Evolutionary conservation across 305 asterid species (phyloP).

Genomic region (Solanum hybrid): DNA sequence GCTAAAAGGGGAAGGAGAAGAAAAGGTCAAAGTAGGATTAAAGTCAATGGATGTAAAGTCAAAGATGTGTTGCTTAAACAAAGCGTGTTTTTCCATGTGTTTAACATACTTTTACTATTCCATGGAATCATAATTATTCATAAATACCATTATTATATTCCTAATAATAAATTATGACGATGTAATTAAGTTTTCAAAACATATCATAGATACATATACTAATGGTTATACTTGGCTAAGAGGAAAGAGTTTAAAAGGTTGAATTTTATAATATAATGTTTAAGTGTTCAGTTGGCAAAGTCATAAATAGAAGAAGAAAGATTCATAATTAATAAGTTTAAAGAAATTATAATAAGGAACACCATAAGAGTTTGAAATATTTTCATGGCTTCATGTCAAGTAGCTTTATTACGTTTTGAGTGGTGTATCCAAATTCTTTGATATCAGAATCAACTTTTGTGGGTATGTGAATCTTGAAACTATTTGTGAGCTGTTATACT

Average conservation of each 20-base stretch:
- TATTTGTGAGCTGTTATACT: too few relatives aligned
- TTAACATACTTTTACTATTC: neutral
- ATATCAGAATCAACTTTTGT: too few relatives aligned
- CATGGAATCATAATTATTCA: neutral
- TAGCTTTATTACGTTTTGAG: neutral
- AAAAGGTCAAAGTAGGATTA: neutral
- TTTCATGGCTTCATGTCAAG: neutral
- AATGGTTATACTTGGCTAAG: neutral
- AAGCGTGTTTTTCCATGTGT: neutral
- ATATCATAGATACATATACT: neutral
- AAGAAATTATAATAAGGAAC: neutral
- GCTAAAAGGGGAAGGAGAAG: neutral
- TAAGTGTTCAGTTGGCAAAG: neutral
- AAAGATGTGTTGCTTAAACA: neutral
- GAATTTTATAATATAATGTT: neutral
- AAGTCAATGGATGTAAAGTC: neutral
- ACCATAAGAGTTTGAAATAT: too few relatives aligned
- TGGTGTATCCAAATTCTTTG: too few relatives aligned
- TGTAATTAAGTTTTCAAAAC: neutral
- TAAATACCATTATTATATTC: neutral
- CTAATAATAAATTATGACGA: neutral
- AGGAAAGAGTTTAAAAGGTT: neutral
- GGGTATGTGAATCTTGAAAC: too few relatives aligned
- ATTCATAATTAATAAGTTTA: neutral
- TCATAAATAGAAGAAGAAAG: rapidly evolving